These are phyloP conservation scores for Lasiodiplodia theobromae DNA, from an alignment of 2,329 filamentous ascomycete species.

Conservation along the genomic window DNA sequence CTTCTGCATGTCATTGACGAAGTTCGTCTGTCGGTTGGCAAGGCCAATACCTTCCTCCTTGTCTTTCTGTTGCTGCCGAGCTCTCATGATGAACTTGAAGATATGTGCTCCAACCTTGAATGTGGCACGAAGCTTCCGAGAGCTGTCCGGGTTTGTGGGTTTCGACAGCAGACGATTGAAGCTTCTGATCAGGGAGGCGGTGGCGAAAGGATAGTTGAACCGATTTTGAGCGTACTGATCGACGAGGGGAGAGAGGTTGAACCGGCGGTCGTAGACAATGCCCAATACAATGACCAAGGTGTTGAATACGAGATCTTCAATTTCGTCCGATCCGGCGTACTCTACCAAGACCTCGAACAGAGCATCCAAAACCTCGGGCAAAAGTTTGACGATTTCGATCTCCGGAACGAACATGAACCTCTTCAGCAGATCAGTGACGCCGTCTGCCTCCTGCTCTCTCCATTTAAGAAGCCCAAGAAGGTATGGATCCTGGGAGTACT, in stretches of 20 bases:
- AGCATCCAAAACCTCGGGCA: slow-evolving; percentile 87
- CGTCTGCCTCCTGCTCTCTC: slow-evolving; percentile 76
- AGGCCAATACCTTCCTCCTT: slow-evolving; percentile 90
- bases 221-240: slow-evolving; percentile 87
- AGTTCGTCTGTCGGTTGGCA: slow-evolving; percentile 72
- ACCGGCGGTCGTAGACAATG: slow-evolving; percentile 92
- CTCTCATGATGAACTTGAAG: slow-evolving; percentile 92
- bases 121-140: slow-evolving; percentile 84
- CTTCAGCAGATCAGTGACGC: slow-evolving; percentile 76
- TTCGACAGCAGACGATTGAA: slow-evolving; percentile 84
- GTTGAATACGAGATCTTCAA: slow-evolving; percentile 91
- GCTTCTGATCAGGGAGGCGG: slow-evolving; percentile 84
- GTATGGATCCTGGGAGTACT: slow-evolving; percentile 89
- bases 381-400: slow-evolving; percentile 94
- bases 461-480: slow-evolving; percentile 85
- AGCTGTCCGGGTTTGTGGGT: slow-evolving; percentile 81
- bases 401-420: slow-evolving; percentile 93
- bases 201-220: slow-evolving; percentile 94
- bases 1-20: slow-evolving; percentile 81
- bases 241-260: slow-evolving; percentile 88
- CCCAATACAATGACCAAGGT: slow-evolving; percentile 87
- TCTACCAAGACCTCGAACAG: slow-evolving; percentile 92
- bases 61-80: slow-evolving; percentile 82
- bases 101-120: slow-evolving; percentile 95
- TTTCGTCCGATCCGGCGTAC: slow-evolving; percentile 88